Evolutionary conservation across 768 basidiomycete species (phyloP).

Genomic region (Rhizopogon salebrosus): DNA sequence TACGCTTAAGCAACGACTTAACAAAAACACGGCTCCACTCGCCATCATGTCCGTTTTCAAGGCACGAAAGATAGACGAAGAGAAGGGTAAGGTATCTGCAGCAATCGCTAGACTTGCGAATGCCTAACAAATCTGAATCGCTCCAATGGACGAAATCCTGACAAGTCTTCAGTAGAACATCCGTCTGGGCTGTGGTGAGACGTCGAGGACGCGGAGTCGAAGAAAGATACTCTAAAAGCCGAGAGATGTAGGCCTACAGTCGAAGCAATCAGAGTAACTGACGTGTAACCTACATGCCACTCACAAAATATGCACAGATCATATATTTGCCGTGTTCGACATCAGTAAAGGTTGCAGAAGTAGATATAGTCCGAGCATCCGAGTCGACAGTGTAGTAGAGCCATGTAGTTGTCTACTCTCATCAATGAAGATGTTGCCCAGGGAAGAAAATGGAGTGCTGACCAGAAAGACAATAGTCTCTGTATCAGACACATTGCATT

Average conservation of each 20-base stretch:
- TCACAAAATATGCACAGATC: background rate
- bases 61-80: conserved; percentile 16
- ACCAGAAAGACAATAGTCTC: conserved; percentile 50
- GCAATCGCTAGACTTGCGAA: conserved; percentile 24
- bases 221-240: conserved; percentile 18
- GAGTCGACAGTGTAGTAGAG: conserved; percentile 30
- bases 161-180: conserved; percentile 16
- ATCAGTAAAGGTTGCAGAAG: background rate
- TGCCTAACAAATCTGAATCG: conserved; percentile 16
- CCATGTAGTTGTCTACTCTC: conserved; percentile 47
- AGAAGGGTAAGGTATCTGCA: conserved; percentile 24
- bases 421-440: conserved; percentile 1
- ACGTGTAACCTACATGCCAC: background rate
- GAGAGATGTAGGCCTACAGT: conserved; percentile 14
- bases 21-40: conserved; percentile 7
- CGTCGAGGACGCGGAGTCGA: conserved; percentile 6
- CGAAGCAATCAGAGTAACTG: background rate
- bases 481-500: conserved; percentile 42
- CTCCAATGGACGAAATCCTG: conserved; percentile 18
- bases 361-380: background rate
- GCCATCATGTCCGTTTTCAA: conserved; percentile 15
- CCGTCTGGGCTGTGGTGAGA: conserved; percentile 13
- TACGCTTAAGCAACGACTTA: background rate
- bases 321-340: background rate
- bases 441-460: conserved; percentile 12